Evolutionary conservation across 495 filamentous ascomycete species (phyloP), one percentile per base, ranked within the genome.

Genomic region (Lophiotrema nucula): DNA sequence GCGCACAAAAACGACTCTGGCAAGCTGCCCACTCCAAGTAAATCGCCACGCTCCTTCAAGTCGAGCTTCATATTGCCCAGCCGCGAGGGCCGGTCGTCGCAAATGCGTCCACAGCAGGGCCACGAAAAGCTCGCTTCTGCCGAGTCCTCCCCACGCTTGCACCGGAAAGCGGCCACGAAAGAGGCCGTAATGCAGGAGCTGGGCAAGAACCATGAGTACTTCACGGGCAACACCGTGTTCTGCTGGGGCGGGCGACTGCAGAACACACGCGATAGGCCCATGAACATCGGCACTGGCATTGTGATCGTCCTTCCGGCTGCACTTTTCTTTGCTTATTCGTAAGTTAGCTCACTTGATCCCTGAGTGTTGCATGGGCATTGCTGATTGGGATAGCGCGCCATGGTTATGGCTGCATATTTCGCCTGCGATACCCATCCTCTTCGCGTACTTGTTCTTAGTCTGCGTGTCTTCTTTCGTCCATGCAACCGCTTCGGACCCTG

Each of bases 391-490:
- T 50, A 83, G 83, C 53, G 93, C 87, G 18, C 84, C 92, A 47
- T 98, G 88, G 83, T 69, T 97, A 45, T 97, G 92, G 90, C 78
- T 83, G 64, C 81, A 97, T 65, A 80, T 96, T 63, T 96, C 90
- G 15, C 93, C 93, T 11, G 92, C 90, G 33, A 86, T 98, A 68
- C 93, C 95, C 42, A 83, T 97, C 58, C 68, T 90, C 27, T 97
- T 92, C 73, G 92, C 83, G 45, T 98, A 97, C 69, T 58, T 96
- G 4, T 95, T 92, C 65, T 88, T 86, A 66, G 75, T 98, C 21
- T 93, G 88, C 72, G 80, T 96, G 37, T 95, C 91, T 16, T 97
- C 95, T 1, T 97, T 96, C 65, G 61, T 96, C 19, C 95, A 96
- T 69, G 95, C 90, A 1, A 95, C 95, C 0, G 79, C 86, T 47